These are phyloP conservation scores for Podaxis sp. DNA, from an alignment of 768 basidiomycete genomes.

Conservation along the genomic window DNA sequence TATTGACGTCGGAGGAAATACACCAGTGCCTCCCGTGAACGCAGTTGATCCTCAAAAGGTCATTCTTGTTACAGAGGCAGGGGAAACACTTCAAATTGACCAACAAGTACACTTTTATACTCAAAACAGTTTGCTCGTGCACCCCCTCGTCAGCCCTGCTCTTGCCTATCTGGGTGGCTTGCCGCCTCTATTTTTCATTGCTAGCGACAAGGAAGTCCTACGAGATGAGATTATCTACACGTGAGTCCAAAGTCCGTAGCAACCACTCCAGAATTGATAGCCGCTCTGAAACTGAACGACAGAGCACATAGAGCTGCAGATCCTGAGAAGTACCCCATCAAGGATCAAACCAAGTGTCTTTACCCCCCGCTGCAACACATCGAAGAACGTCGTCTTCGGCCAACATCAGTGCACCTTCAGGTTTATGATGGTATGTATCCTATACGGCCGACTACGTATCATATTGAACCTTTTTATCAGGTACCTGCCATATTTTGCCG, in stretches of 20 bases:
- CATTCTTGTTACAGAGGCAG: conserved; percentile 41
- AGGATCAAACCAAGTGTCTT: conserved; percentile 42
- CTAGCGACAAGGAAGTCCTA: conserved; percentile 87
- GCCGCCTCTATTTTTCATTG: conserved; percentile 82
- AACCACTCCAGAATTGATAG: neutral
- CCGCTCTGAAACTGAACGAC: neutral
- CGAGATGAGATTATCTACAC: conserved; percentile 89
- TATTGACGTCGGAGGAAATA: conserved; percentile 50
- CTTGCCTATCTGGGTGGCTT: conserved; percentile 86
- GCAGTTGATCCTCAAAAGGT: conserved; percentile 44
- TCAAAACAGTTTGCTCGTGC: conserved; percentile 70
- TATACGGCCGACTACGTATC: conserved; percentile 15
- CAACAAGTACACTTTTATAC: conserved; percentile 87
- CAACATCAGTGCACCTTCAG: conserved; percentile 88
- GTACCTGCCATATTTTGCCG: conserved; percentile 71
- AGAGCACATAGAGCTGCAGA: conserved; percentile 92
- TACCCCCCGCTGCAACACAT: conserved; percentile 61
- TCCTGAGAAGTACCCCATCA: conserved; percentile 65
- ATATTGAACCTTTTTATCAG: conserved; percentile 33
- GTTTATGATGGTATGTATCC: conserved; percentile 75
- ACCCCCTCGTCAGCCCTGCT: conserved; percentile 84
- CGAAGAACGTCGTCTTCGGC: conserved; percentile 43
- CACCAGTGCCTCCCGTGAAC: conserved; percentile 39
- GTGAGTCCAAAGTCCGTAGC: conserved; percentile 39
- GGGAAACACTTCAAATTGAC: conserved; percentile 53